Evolutionary conservation across 306 rosid species (phyloP).

Genomic region (Geum urbanum): DNA sequence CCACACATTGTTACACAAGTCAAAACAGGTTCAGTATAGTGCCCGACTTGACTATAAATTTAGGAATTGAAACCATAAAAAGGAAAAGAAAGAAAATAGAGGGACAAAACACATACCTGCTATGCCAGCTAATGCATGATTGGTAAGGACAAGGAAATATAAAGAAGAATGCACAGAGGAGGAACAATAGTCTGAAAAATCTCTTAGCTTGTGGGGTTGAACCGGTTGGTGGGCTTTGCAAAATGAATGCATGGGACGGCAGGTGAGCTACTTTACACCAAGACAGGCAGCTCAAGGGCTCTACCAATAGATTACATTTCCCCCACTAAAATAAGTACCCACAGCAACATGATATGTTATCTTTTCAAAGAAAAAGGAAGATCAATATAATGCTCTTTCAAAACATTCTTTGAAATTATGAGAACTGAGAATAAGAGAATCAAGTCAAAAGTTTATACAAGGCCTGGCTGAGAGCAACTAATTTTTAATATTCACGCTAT

Average conservation of each 20-base stretch:
- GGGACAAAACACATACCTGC: conserved; percentile 69
- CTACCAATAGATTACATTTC: conserved; percentile 22
- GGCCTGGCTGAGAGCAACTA: neutral
- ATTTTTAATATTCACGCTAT: conserved; percentile 4
- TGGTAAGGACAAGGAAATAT: conserved; percentile 36
- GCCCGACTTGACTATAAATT: conserved; percentile 12
- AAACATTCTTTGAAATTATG: neutral
- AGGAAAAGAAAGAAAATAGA: conserved; percentile 29
- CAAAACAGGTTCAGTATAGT: conserved; percentile 21
- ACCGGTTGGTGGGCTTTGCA: conserved; percentile 38
- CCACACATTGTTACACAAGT: conserved; percentile 50
- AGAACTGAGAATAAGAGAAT: neutral
- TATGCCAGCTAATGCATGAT: conserved; percentile 65
- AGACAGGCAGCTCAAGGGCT: conserved; percentile 28
- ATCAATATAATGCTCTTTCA: too few species aligned
- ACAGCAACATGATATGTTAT: neutral
- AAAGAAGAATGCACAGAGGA: neutral
- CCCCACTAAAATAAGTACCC: neutral
- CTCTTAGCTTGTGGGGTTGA: conserved; percentile 38
- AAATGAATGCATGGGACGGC: conserved; percentile 30
- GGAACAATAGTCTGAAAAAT: conserved; percentile 20
- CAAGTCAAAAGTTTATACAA: neutral
- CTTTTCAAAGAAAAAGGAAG: neutral
- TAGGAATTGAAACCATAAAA: conserved; percentile 17
- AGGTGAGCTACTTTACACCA: conserved; percentile 37